Evolutionary conservation across 768 basidiomycete species (phyloP).

Genomic region (Amanita inopinata): DNA sequence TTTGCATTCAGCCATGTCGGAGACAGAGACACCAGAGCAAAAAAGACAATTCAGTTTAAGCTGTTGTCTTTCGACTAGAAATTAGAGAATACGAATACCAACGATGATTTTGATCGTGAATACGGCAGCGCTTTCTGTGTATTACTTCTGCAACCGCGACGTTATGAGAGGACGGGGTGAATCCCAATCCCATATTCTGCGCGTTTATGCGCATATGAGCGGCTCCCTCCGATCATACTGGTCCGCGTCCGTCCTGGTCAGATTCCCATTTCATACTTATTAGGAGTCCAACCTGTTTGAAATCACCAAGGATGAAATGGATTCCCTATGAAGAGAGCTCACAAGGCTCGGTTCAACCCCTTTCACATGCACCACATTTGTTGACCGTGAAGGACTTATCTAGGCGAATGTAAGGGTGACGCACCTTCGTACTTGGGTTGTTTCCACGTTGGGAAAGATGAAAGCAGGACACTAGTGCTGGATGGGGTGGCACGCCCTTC

Average conservation of each 20-base stretch:
- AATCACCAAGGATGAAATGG: no score
- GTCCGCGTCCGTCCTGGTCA: slow-evolving; percentile 42
- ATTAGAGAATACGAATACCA: neutral
- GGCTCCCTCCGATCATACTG: slow-evolving; percentile 41
- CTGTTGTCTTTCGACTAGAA: no score
- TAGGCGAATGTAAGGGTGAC: slow-evolving; percentile 57
- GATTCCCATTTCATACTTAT: slow-evolving; percentile 36
- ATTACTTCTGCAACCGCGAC: slow-evolving; percentile 36
- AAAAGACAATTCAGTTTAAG: slow-evolving; percentile 27
- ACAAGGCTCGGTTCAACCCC: slow-evolving; percentile 34
- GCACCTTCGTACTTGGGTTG: slow-evolving; percentile 24
- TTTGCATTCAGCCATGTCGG: slow-evolving; percentile 20
- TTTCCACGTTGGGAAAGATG: neutral
- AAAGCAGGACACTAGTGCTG: neutral
- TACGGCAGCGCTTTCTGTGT: slow-evolving; percentile 41
- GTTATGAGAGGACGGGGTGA: slow-evolving; percentile 51
- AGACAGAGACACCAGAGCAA: slow-evolving; percentile 55
- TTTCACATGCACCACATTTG: slow-evolving; percentile 38
- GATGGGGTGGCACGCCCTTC: no score
- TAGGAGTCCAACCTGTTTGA: no score
- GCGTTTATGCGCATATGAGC: slow-evolving; percentile 42
- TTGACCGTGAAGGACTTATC: slow-evolving; percentile 63
- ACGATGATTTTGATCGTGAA: slow-evolving; percentile 31
- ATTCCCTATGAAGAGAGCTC: neutral
- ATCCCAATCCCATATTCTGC: slow-evolving; percentile 53